Percentiles rank a stretch among this genome's conserved stretches.
phyloP scores from a whole-genome alignment of 2,329 filamentous ascomycete genomes.

The Stromatinia cepivora region DNA sequence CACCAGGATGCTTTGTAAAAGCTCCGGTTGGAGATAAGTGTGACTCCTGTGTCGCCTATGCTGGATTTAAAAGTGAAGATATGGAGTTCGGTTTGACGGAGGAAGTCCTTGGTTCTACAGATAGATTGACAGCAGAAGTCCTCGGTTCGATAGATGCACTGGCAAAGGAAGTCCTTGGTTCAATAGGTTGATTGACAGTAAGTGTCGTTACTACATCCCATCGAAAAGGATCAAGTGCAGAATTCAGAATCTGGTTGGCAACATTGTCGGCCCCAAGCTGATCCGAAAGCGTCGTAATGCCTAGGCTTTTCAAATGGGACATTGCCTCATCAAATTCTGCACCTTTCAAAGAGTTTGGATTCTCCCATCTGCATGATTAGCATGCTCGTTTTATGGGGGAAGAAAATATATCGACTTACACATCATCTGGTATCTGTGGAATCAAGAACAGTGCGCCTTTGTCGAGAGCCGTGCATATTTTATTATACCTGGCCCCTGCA shows the following conservation, averaged over 20 bases:
- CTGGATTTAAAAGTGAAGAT: not conserved
- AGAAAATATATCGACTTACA: not conserved
- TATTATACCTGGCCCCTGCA: not conserved
- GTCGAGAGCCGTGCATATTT: not conserved
- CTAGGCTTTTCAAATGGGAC: not conserved
- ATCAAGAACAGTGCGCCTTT: slow-evolving; percentile 7
- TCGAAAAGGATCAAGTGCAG: not conserved
- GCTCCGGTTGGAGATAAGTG: not conserved
- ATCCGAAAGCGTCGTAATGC: not conserved
- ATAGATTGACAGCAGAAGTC: not conserved
- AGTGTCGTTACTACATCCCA: not conserved
- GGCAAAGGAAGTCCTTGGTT: not conserved
- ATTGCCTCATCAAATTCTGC: slow-evolving; percentile 3
- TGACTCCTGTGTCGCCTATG: not conserved
- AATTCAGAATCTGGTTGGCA: not conserved
- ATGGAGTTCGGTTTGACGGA: not conserved
- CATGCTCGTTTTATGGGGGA: not conserved
- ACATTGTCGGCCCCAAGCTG: not conserved
- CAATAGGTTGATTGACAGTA: not conserved
- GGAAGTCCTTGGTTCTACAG: too few species aligned
- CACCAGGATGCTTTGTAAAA: too few species aligned
- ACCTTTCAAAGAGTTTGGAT: not conserved
- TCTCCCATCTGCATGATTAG: slow-evolving; percentile 1
- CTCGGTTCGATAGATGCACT: not conserved
- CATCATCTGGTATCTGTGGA: slow-evolving; percentile 1